Evolutionary conservation across 371 early-diverging fungal genomes (phyloP), one percentile per base, ranked within the genome.

Genomic region (Rhizopus arrhizus): DNA sequence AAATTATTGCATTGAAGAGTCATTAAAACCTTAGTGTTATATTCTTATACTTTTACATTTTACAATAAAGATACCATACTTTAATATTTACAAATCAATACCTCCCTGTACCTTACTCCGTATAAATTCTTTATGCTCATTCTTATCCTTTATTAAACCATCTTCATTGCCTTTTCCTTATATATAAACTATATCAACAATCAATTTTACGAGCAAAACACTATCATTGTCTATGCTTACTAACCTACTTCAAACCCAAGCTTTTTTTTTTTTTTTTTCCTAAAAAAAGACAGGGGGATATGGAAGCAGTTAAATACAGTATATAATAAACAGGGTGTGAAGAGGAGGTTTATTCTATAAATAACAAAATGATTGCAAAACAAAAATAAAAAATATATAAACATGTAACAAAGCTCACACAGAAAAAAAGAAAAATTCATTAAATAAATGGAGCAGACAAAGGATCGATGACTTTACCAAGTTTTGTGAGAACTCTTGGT

Each of bases 391-490:
- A 22, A 51, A 51, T 51, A 35, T 33, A n/a, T 51, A 22, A 34
- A 33, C 33, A 50, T 50, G 33, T 50, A 33, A 50, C 22, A 46
- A 13, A 28, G 32, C 13, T 50, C 32, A 46, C 46, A 22, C 22
- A 22, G 22, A 22, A 22, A 22, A 8, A 53, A 41, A 40, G n/a
- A 29, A 53, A 10, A 28, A 3, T 38, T 28, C 4, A 57, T 74
- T 83, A 83, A 70, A 76, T 72, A 75, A 84, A 84, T 7, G 84
- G 84, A 8, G 78, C 82, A 15, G 77, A 65, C 22, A 95, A 76
- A 16, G 97, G 97, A 61, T 94, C 85, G 70, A 97, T 96, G 47
- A 95, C 86, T 16, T 78, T 80, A 55, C 98, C 98, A 58, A 89
- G 76, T 71, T 92, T 92, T 34, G 92, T 91, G 58, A 88, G 80